phyloP scores from a whole-genome alignment of 225 moss, liverwort and hornwort species.

The Takakia lepidozioides region DNA sequence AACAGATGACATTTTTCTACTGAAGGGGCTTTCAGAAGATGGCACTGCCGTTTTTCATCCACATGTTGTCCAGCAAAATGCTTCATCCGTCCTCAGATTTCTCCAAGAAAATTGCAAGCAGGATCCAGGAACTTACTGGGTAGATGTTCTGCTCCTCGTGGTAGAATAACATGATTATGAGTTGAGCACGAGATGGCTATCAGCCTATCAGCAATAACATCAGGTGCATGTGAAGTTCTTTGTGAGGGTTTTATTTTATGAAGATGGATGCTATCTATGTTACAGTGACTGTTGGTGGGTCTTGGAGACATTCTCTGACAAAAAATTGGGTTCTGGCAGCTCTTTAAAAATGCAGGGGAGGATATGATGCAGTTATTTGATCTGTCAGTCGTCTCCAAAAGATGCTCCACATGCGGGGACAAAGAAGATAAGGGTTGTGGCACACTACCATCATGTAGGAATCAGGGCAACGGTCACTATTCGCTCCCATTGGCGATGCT shows the following conservation, averaged over 20 bases:
- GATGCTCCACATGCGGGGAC: constrained; percentile 57
- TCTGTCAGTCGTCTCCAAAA: constrained; percentile 81
- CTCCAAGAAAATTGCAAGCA: constrained; percentile 95
- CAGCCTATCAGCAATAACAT: too few relatives aligned
- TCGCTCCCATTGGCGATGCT: constrained; percentile 96
- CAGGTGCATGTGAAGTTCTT: too few relatives aligned
- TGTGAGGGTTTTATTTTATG: too few relatives aligned
- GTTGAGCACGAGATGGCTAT: too few relatives aligned
- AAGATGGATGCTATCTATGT: too few relatives aligned
- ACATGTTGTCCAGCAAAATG: constrained; percentile 93
- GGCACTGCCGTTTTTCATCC: constrained; percentile 91
- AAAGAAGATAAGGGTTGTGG: constrained; percentile 59
- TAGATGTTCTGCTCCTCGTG: too few relatives aligned
- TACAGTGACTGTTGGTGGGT: too few relatives aligned
- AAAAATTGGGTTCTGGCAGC: too few relatives aligned
- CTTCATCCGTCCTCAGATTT: constrained; percentile 85
- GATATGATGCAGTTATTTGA: constrained; percentile 97
- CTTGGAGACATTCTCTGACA: too few relatives aligned
- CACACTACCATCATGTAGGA: constrained; percentile 62
- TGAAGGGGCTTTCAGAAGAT: constrained; percentile 87
- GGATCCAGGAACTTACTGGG: constrained; percentile 99
- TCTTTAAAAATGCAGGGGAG: constrained; percentile 94
- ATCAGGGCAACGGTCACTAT: constrained; percentile 74
- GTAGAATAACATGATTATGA: too few relatives aligned
- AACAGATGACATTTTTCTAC: constrained; percentile 94